Evolutionary conservation across 331 rosid species (phyloP), one percentile per base, ranked within the genome.

Genomic region (Ulmus americana): DNA sequence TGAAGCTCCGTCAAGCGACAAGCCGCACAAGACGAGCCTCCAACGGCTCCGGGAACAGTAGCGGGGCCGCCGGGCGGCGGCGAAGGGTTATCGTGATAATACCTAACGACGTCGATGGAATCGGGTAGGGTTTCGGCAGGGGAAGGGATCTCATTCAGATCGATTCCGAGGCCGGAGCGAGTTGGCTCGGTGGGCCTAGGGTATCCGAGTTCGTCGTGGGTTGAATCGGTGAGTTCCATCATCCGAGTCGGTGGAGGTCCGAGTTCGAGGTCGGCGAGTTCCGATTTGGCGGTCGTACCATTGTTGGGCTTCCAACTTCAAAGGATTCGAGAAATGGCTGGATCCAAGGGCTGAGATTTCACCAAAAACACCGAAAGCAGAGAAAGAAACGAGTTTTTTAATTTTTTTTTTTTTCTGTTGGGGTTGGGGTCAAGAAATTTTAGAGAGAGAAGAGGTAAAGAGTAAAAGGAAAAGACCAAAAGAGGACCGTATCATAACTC

Each of bases 91-190:
- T 90, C 95, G 61, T 90, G 95, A 61, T 77, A 90, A 2, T 81
- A 61, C 46, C 97, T 85, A 1, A 94, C 99, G 43, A 94, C 80
- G 70, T 94, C 99, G 46, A 80, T n/a, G 20, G 87, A 74, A 63
- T 90, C 97, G 56, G 81, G 77, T 70, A 81, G 90, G 86, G 90
- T 77, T 82, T 94, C 99, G 3, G 78, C 15, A 55, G 97, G 91
- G 1, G 99, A 90, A 16, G 99, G 99, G 88, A 90, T 87, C 99
- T 94, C 90, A 74, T 94, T 94, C 72, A 94, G 96, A 86, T 94
- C 99, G 86, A 94, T 85, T 43, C 83, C 77, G 14, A 94, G 86
- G 0, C 75, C 84, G 41, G 90, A 72, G 43, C 94, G 90, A 48
- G 82, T 59, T 11, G 86, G 79, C 18, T 78, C 92, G 59, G 67